phyloP scores from a whole-genome alignment of 2,329 filamentous ascomycete species.

The Aspergillus sp. region DNA sequence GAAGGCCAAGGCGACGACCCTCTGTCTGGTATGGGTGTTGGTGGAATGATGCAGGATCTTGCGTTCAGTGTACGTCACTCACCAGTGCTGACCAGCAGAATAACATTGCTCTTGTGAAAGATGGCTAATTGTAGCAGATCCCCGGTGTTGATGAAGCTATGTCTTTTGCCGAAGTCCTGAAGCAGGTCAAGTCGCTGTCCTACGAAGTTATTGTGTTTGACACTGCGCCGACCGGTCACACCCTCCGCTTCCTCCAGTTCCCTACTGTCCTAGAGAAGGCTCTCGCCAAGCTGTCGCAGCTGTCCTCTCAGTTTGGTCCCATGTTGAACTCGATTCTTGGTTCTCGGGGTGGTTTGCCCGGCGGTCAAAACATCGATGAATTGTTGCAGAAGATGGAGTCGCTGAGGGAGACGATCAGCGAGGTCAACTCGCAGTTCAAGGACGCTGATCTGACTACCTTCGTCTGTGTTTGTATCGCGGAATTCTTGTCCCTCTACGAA shows the following conservation, averaged over 20 bases:
- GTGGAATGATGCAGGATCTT: slow-evolving; percentile 97
- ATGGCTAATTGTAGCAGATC: slow-evolving; percentile 63
- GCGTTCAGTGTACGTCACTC: slow-evolving; percentile 74
- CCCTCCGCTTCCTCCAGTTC: slow-evolving; percentile 96
- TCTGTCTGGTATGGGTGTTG: slow-evolving; percentile 71
- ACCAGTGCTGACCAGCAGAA: slow-evolving; percentile 3
- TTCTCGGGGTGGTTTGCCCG: slow-evolving; percentile 72
- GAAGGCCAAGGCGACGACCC: slow-evolving; percentile 63
- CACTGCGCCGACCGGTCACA: slow-evolving; percentile 96
- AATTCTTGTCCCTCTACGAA: slow-evolving; percentile 96
- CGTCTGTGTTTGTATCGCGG: slow-evolving; percentile 96
- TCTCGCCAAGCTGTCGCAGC: slow-evolving; percentile 92
- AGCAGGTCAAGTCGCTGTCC: slow-evolving; percentile 97
- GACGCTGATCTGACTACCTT: slow-evolving; percentile 94
- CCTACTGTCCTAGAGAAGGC: slow-evolving; percentile 97
- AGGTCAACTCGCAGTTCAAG: slow-evolving; percentile 98
- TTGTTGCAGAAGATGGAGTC: slow-evolving; percentile 94
- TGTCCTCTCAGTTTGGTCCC: slow-evolving; percentile 91
- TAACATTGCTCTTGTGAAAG: neutral
- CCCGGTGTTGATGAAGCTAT: slow-evolving; percentile 99
- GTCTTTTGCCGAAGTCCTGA: slow-evolving; percentile 98
- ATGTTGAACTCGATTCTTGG: slow-evolving; percentile 94
- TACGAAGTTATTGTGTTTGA: slow-evolving; percentile 99
- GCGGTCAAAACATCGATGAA: slow-evolving; percentile 89
- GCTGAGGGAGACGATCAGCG: slow-evolving; percentile 85